These are phyloP conservation scores for Suzukiozyma palmioleophila DNA, from an alignment of 1,139 yeast genomes.

Conservation along the genomic window DNA sequence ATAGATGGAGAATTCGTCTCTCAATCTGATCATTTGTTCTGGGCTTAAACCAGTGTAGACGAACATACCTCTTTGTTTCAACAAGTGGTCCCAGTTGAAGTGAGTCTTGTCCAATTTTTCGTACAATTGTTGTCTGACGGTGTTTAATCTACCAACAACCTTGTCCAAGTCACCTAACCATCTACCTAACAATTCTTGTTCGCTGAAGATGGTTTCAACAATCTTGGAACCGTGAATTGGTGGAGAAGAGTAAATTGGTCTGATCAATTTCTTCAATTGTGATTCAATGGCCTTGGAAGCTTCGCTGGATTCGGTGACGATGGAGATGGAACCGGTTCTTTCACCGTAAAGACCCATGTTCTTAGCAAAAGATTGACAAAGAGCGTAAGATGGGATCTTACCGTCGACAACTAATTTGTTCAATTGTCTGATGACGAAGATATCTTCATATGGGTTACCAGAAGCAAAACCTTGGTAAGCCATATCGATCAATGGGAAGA, in stretches of 20 bases:
- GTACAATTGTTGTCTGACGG: slow-evolving; percentile 65
- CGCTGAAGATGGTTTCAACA: slow-evolving; percentile 69
- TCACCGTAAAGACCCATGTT: slow-evolving; percentile 97
- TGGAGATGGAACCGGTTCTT: slow-evolving; percentile 86
- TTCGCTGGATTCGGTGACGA: slow-evolving; percentile 47
- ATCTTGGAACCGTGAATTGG: slow-evolving; percentile 92
- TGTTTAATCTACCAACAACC: slow-evolving; percentile 75
- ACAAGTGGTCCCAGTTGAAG: slow-evolving; percentile 82
- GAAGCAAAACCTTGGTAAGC: slow-evolving; percentile 98
- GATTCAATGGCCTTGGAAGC: slow-evolving; percentile 55
- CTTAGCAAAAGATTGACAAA: slow-evolving; percentile 93
- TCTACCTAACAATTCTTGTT: slow-evolving; percentile 50
- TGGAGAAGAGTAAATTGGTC: slow-evolving; percentile 90
- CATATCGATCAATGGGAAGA: slow-evolving; percentile 86
- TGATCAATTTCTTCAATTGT: slow-evolving; percentile 72
- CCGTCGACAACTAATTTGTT: slow-evolving; percentile 46
- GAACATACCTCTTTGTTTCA: slow-evolving; percentile 94
- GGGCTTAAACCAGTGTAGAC: slow-evolving; percentile 79
- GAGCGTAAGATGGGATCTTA: slow-evolving; percentile 50
- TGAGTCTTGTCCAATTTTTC: slow-evolving; percentile 50
- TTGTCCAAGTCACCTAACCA: slow-evolving; percentile 77
- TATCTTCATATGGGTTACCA: slow-evolving; percentile 55
- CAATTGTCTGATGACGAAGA: slow-evolving; percentile 46
- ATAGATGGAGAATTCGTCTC: slow-evolving; percentile 72
- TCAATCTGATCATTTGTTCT: slow-evolving; percentile 66